Conservation (phyloP, 2,329 filamentous ascomycete species). For the Fusarium bactridioides region DNA sequence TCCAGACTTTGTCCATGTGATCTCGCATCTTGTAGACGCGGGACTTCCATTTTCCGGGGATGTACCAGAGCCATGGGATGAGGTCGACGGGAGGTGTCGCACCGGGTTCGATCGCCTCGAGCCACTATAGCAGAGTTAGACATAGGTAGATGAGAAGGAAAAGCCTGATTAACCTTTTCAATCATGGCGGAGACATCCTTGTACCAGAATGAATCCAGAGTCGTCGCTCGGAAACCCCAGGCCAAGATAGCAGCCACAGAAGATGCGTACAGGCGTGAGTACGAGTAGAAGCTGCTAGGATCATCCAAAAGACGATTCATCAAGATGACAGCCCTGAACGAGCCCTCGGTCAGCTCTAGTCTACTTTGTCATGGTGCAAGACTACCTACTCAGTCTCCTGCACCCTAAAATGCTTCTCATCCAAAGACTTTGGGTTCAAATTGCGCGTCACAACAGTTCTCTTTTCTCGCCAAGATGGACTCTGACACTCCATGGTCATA, state of each 20-base stretch:
- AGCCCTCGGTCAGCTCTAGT: background rate
- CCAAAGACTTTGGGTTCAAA: background rate
- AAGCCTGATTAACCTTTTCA: background rate
- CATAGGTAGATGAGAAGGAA: too few species aligned
- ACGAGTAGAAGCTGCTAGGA: background rate
- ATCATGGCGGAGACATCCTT: background rate
- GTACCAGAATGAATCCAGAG: background rate
- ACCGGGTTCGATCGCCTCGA: background rate
- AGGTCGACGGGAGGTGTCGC: background rate
- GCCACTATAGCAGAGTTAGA: background rate
- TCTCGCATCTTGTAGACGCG: background rate
- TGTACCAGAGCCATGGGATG: background rate
- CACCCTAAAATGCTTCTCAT: background rate
- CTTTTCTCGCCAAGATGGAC: background rate
- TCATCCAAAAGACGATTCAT: background rate
- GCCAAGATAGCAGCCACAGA: background rate
- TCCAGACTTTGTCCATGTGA: background rate
- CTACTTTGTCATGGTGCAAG: accelerated
- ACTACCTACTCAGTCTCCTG: background rate
- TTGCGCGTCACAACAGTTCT: background rate
- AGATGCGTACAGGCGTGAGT: background rate
- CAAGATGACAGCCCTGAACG: background rate
- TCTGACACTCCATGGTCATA: background rate
- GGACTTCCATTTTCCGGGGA: background rate
- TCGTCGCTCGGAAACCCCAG: background rate